Evolutionary conservation across 306 rosid species (phyloP).

Genomic region (Prunus salicina): DNA sequence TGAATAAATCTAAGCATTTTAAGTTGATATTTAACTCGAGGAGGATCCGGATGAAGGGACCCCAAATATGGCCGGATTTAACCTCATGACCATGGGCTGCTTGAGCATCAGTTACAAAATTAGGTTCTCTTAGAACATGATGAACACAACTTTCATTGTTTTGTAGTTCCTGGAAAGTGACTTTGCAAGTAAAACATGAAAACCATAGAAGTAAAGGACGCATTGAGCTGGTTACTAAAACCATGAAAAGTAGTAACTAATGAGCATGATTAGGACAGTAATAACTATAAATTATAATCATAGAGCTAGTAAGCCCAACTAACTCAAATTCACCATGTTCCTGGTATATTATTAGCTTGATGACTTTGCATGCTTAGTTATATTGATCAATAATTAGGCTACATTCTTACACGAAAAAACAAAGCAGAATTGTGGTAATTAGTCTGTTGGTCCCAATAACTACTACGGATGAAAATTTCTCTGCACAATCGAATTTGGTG

Average conservation of each 20-base stretch:
- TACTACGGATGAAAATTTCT: not conserved
- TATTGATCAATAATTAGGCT: not conserved
- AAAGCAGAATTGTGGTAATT: not conserved
- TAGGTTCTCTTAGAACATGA: too few species aligned
- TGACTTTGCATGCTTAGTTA: not conserved
- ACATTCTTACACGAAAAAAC: too few species aligned
- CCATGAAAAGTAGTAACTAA: not conserved
- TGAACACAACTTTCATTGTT: too few species aligned
- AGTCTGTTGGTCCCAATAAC: not conserved
- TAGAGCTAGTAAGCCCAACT: not conserved
- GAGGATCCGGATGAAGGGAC: too few species aligned
- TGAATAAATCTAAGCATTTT: too few species aligned
- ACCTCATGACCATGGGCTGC: too few species aligned
- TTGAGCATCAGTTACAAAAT: too few species aligned
- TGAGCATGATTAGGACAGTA: slow-evolving; percentile 1
- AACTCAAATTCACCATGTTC: not conserved
- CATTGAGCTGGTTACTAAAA: not conserved
- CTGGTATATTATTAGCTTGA: not conserved
- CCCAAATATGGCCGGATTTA: too few species aligned
- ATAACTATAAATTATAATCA: not conserved
- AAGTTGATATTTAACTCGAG: too few species aligned
- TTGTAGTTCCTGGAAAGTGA: not conserved
- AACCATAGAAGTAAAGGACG: not conserved
- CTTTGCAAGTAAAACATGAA: not conserved
- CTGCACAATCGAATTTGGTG: not conserved